A percentile compares a stretch with the other conserved stretches of the same genome.
Conservation (phyloP, 2,329 filamentous ascomycete genomes). For the Raffaelea albimanens region DNA sequence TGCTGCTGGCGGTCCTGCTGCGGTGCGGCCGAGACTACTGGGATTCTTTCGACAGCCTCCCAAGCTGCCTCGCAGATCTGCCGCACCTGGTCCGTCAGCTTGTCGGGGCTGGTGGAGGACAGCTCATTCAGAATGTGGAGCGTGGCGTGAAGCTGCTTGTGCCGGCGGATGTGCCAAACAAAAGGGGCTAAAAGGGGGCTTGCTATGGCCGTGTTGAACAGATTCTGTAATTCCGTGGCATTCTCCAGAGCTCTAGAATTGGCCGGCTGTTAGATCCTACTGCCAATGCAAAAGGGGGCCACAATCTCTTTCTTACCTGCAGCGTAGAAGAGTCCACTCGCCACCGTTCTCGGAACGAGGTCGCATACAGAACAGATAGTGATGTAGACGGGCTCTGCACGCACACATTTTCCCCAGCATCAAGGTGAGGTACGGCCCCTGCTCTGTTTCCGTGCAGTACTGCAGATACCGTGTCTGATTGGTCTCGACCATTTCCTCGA, state of each 20-base stretch:
- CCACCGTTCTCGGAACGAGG: neutral
- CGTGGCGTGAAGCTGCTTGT: neutral
- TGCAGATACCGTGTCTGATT: neutral
- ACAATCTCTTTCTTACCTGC: neutral
- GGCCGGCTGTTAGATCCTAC: neutral
- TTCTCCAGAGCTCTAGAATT: neutral
- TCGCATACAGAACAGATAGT: neutral
- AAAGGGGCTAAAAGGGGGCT: neutral
- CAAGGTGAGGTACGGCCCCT: neutral
- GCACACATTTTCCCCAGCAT: neutral
- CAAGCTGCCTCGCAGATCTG: neutral
- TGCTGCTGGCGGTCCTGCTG: neutral
- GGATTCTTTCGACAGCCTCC: neutral
- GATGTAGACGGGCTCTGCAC: neutral
- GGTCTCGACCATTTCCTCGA: neutral
- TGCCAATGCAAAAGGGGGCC: neutral
- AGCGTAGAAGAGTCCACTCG: neutral
- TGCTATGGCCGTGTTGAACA: neutral
- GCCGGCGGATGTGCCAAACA: neutral
- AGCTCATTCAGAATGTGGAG: neutral
- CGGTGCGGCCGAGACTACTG: neutral
- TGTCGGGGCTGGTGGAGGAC: neutral
- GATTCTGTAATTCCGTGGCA: neutral
- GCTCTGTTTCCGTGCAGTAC: neutral
- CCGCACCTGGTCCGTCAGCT: neutral